A percentile compares a stretch with the other conserved stretches of the same genome.
phyloP scores from a whole-genome alignment of 192 early-diverging fungal genomes.

The Glomus cerebriforme region DNA sequence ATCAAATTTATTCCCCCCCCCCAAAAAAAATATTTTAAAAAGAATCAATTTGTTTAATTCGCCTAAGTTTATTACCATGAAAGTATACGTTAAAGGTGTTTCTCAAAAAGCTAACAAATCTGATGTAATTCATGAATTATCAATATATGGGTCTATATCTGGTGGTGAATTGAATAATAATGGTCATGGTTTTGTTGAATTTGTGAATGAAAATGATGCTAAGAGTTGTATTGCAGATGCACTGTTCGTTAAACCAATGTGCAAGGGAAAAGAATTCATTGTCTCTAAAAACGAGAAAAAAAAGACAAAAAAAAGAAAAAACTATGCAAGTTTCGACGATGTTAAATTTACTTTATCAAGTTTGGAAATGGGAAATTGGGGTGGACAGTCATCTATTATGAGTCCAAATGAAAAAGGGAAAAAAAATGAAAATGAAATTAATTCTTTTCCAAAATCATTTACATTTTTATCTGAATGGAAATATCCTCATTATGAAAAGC shows the following conservation, averaged over 20 bases:
- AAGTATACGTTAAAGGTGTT: no score
- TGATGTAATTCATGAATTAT: background rate
- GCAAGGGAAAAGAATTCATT: background rate
- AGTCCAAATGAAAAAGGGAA: no score
- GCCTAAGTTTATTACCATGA: no score
- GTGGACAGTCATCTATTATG: background rate
- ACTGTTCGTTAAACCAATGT: background rate
- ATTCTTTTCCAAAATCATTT: background rate
- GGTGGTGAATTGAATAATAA: no score
- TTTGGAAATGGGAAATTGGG: background rate
- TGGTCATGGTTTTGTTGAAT: background rate
- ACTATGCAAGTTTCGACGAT: background rate
- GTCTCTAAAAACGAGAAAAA: background rate
- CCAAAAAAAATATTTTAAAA: no score
- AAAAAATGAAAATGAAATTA: background rate
- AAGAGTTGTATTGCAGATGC: background rate
- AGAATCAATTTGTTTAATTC: no score
- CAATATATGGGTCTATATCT: no score
- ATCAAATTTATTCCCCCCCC: no score
- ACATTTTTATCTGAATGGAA: background rate
- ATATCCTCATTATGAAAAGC: background rate
- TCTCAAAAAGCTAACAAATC: no score
- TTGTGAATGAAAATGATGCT: background rate
- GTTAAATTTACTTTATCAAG: background rate
- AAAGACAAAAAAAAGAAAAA: background rate